Evolutionary conservation across 2,329 filamentous ascomycete genomes (phyloP).

Genomic region (Fonsecaea nubica): DNA sequence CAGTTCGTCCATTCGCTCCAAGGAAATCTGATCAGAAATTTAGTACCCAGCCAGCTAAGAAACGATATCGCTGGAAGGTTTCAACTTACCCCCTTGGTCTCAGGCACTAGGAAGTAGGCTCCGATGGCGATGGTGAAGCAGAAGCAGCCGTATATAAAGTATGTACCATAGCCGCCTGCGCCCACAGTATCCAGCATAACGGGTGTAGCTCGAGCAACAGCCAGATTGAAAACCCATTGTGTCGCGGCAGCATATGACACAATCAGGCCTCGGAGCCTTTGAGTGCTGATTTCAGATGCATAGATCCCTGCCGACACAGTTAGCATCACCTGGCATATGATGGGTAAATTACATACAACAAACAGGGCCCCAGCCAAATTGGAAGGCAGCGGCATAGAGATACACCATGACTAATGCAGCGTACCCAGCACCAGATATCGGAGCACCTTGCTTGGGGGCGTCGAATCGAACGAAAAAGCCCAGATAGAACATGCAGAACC

Average conservation of each 20-base stretch:
- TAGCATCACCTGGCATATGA: constrained; percentile 62
- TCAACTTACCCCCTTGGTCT: constrained; percentile 67
- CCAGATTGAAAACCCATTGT: constrained; percentile 77
- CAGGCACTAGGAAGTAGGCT: constrained; percentile 72
- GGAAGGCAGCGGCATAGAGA: constrained; percentile 73
- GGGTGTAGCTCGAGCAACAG: constrained; percentile 62
- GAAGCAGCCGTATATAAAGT: constrained; percentile 72
- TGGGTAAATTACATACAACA: not conserved
- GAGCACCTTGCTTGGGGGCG: constrained; percentile 60
- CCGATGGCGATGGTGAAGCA: constrained; percentile 70
- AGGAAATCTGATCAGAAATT: constrained; percentile 49
- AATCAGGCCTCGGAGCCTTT: constrained; percentile 69
- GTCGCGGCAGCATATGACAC: constrained; percentile 72
- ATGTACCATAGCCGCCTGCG: constrained; percentile 61
- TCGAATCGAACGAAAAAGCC: constrained; percentile 72
- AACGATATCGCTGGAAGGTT: not conserved
- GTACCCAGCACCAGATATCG: constrained; percentile 71
- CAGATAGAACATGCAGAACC: constrained; percentile 70
- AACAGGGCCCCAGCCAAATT: constrained; percentile 66
- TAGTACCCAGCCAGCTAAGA: constrained; percentile 23
- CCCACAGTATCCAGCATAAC: constrained; percentile 66
- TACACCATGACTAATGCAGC: constrained; percentile 74
- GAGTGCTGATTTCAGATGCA: constrained; percentile 72
- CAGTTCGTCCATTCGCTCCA: constrained; percentile 71
- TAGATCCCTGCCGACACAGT: constrained; percentile 61